Base-by-base conservation (phyloP, 257 asterid species). In the Solanum dulcamara region DNA sequence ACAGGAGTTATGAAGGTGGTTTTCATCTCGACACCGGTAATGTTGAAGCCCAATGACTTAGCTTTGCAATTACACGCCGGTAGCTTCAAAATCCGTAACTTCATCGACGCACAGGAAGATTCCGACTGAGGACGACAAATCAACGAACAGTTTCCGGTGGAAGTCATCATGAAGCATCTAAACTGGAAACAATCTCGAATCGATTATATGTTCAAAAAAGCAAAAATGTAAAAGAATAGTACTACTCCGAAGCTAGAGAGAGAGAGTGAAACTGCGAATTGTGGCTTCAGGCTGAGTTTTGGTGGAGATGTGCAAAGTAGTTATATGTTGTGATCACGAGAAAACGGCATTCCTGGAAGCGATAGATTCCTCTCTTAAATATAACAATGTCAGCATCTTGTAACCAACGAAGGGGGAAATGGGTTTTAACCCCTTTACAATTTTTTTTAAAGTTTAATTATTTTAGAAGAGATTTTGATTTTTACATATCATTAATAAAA, bases 1-100 rank as follows among this genome's bases (percentile, higher is more conserved):
- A 93, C 87, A 79, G 94, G 94, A 88, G 89, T 88, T 81, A 85
- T 83, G 84, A 89, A 88, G 64, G 85, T 88, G 90, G 90, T 93
- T 89, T 93, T 89, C 59, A 85, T 85, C 38, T n/a, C 86, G 13
- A 59, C 64, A 51, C 89, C 87, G 46, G 60, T 42, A 89, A 86
- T 81, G 89, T 46, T 20, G 77, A 32, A 46, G 37, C 88, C 87
- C 83, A 67, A 82, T 38, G 77, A 84, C 67, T 42, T 72, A 33
- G 83, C 85, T 53, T 81, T 71, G 72, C 84, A 51, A 70, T 35
- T 53, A 33, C 84, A 86, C 70, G 18, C 83, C 85, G 89, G 81
- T 85, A 89, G 85, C 87, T 87, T 90, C 33, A 72, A 53, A 59
- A 87, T 86, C 87, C 89, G 85, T 55, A 86, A 51, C 77, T 89